phyloP scores from a whole-genome alignment of 441 rosid species.

The Aquilaria agallochum region DNA sequence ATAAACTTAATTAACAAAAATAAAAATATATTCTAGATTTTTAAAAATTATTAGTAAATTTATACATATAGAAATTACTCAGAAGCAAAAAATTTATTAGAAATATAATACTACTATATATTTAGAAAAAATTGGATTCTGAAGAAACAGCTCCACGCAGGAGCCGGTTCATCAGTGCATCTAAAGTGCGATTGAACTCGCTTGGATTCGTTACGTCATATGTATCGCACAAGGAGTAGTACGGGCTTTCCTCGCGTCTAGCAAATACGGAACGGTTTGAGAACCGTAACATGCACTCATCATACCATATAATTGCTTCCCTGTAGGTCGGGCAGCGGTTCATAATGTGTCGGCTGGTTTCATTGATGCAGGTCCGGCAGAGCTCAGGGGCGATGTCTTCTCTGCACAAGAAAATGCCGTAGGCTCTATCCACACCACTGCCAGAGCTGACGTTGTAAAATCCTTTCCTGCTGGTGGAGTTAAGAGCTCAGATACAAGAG shows the following conservation, averaged over 20 bases:
- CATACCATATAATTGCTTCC: conserved; percentile 37
- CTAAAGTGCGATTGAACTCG: conserved; percentile 16
- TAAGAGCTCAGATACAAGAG: too few relatives aligned
- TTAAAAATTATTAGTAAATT: too few relatives aligned
- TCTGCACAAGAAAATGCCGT: conserved; percentile 28
- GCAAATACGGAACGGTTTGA: conserved; percentile 26
- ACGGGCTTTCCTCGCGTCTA: neutral
- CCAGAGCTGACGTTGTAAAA: neutral
- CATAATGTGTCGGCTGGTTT: conserved; percentile 25
- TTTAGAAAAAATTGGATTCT: too few relatives aligned
- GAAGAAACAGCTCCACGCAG: conserved; percentile 14
- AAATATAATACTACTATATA: too few relatives aligned
- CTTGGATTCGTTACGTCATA: conserved; percentile 5
- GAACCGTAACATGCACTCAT: conserved; percentile 30
- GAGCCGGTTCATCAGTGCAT: conserved; percentile 15
- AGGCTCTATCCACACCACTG: neutral
- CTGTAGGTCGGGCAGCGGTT: conserved; percentile 40
- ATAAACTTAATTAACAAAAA: too few relatives aligned
- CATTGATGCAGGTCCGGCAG: conserved; percentile 37
- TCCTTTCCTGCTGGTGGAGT: neutral
- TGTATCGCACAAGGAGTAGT: neutral
- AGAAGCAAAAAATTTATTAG: too few relatives aligned
- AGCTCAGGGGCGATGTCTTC: conserved; percentile 35
- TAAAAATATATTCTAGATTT: too few relatives aligned
- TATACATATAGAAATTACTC: too few relatives aligned